A percentile compares a stretch with the other conserved stretches of the same genome.
phyloP scores from a whole-genome alignment of 2,329 filamentous ascomycete genomes.

The Pseudogymnoascus pannorum region DNA sequence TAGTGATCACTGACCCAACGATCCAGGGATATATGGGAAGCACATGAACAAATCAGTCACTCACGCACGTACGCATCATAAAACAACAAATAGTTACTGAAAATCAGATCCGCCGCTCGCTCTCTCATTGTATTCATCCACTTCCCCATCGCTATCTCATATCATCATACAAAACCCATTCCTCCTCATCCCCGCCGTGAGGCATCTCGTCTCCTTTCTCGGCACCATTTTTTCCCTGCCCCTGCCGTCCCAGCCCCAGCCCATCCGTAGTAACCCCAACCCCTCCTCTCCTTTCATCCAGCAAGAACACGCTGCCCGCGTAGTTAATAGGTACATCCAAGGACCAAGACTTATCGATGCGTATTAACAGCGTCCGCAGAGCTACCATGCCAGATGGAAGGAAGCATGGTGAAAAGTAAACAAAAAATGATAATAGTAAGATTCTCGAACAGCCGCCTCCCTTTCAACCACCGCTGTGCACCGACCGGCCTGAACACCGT shows the following conservation, averaged over 20 bases:
- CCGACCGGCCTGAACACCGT: not conserved
- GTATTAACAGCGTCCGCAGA: not conserved
- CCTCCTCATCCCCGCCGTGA: not conserved
- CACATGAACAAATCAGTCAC: not conserved
- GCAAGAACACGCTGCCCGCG: not conserved
- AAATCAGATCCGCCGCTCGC: not conserved
- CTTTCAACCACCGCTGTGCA: not conserved
- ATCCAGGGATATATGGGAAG: too few species aligned
- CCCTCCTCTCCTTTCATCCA: not conserved
- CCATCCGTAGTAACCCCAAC: not conserved
- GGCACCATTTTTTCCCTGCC: not conserved
- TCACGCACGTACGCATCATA: not conserved
- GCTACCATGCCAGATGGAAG: not conserved
- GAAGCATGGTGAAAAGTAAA: not conserved
- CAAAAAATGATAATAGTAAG: not conserved
- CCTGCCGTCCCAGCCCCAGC: not conserved
- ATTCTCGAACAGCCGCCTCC: not conserved
- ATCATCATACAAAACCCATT: not conserved
- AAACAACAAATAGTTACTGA: not conserved
- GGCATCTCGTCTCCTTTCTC: not conserved
- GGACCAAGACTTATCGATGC: not conserved
- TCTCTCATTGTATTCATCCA: not conserved
- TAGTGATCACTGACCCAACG: too few species aligned
- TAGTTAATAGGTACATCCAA: not conserved
- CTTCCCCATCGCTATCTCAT: not conserved